Evolutionary conservation across 1,139 yeast species (phyloP).

Genomic region (Waltiozyma sp.): DNA sequence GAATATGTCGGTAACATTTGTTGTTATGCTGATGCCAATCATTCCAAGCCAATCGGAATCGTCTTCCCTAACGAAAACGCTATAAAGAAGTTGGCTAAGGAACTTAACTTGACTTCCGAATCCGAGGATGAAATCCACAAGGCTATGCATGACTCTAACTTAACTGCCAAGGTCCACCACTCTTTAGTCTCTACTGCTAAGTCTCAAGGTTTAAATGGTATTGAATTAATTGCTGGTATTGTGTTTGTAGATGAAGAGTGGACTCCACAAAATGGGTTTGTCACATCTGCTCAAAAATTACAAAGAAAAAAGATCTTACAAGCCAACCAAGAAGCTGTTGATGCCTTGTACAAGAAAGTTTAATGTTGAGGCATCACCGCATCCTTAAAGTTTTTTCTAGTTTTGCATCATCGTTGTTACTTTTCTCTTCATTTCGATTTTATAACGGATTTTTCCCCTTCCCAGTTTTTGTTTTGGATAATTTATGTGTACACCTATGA

Average conservation of each 20-base stretch:
- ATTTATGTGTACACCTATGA: too few relatives aligned
- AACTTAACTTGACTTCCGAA: constrained; percentile 37
- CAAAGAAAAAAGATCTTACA: constrained; percentile 86
- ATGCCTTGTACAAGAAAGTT: constrained; percentile 32
- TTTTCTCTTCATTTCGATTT: background rate
- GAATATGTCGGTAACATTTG: constrained; percentile 69
- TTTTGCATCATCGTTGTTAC: background rate
- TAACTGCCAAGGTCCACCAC: constrained; percentile 43
- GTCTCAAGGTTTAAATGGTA: constrained; percentile 71
- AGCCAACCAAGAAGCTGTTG: constrained; percentile 49
- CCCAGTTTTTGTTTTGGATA: too few relatives aligned
- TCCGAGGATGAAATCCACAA: constrained; percentile 41
- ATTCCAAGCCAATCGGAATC: constrained; percentile 75
- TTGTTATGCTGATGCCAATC: constrained; percentile 67
- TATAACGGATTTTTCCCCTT: too few relatives aligned
- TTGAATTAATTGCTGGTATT: constrained; percentile 73
- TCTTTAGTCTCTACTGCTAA: constrained; percentile 66
- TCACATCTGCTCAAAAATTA: constrained; percentile 91
- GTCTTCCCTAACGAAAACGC: constrained; percentile 70
- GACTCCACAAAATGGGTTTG: constrained; percentile 94
- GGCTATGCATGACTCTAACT: constrained; percentile 45
- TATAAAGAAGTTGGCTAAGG: constrained; percentile 48
- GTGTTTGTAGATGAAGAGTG: constrained; percentile 84
- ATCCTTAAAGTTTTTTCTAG: too few relatives aligned
- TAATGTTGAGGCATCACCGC: too few relatives aligned